Evolutionary conservation across 2,329 filamentous ascomycete species (phyloP).

Genomic region (Colletotrichum kahawae): DNA sequence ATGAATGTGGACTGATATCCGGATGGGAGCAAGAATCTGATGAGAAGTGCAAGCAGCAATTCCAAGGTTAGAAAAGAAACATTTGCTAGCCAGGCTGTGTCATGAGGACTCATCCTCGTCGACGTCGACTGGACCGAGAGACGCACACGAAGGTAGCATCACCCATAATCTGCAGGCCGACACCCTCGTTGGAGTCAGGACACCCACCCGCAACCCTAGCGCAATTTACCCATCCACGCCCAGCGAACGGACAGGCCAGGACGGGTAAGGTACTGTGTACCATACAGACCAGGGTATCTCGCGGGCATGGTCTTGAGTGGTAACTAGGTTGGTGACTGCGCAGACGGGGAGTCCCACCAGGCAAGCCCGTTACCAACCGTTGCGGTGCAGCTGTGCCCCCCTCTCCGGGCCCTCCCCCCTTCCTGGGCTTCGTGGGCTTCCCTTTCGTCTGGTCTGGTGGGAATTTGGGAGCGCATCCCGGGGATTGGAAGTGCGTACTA

Average conservation of each 20-base stretch:
- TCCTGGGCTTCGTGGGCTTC: not conserved
- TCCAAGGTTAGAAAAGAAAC: not conserved
- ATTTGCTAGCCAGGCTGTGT: not conserved
- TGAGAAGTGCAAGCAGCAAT: not conserved
- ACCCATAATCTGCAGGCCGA: conserved; percentile 9
- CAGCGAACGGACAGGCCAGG: not conserved
- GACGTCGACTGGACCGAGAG: not conserved
- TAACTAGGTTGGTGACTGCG: not conserved
- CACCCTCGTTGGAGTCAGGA: conserved; percentile 16
- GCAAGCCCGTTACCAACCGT: conserved; percentile 14
- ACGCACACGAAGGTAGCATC: not conserved
- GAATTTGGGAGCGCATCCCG: conserved; percentile 17
- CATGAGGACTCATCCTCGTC: not conserved
- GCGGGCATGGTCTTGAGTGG: not conserved
- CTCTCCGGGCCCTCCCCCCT: not conserved
- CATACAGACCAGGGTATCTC: conserved; percentile 1
- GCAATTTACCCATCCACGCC: conserved; percentile 18
- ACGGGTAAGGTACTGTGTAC: not conserved
- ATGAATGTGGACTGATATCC: not conserved
- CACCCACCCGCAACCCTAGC: conserved; percentile 20
- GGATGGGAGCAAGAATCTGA: not conserved
- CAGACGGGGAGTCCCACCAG: conserved; percentile 13
- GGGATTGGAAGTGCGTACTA: conserved; percentile 8
- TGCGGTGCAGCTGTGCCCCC: not conserved
- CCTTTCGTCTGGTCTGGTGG: conserved; percentile 16